A percentile compares a stretch with the other conserved stretches of the same genome.
Conservation (phyloP, 441 rosid species). For the Sinapis alba region DNA sequence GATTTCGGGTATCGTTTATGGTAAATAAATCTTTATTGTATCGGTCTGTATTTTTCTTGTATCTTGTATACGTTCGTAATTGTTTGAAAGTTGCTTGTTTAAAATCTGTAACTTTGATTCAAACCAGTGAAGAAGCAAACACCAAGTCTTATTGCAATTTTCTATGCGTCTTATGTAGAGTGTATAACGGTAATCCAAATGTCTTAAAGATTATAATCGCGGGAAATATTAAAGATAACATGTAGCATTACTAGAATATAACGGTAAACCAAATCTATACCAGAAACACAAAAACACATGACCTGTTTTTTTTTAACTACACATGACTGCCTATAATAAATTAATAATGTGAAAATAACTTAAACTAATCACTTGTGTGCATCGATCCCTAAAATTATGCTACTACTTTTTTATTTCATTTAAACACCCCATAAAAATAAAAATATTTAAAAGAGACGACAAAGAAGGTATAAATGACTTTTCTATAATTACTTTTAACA, state of each 20-base stretch:
- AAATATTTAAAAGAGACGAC: slow-evolving; percentile 12
- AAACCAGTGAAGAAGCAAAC: neutral
- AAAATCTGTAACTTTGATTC: neutral
- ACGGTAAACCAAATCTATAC: slow-evolving; percentile 28
- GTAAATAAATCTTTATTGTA: neutral
- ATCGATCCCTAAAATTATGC: slow-evolving; percentile 40
- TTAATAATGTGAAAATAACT: slow-evolving; percentile 17
- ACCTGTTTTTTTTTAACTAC: neutral
- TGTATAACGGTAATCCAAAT: no score
- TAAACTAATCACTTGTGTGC: slow-evolving; percentile 31
- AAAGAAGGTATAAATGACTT: neutral
- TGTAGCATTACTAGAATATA: no score
- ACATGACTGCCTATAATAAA: slow-evolving; percentile 7
- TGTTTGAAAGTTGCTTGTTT: neutral
- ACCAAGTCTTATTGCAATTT: no score
- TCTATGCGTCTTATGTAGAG: no score
- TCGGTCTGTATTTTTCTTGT: no score
- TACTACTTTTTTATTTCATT: slow-evolving; percentile 21
- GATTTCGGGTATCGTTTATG: neutral
- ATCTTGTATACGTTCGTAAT: neutral
- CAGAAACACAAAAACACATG: no score
- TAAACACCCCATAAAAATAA: neutral
- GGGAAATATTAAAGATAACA: no score
- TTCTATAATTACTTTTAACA: neutral
- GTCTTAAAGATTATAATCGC: no score